Evolutionary conservation across 2,329 filamentous ascomycete genomes (phyloP).

Genomic region (Aspergillus bombycis): DNA sequence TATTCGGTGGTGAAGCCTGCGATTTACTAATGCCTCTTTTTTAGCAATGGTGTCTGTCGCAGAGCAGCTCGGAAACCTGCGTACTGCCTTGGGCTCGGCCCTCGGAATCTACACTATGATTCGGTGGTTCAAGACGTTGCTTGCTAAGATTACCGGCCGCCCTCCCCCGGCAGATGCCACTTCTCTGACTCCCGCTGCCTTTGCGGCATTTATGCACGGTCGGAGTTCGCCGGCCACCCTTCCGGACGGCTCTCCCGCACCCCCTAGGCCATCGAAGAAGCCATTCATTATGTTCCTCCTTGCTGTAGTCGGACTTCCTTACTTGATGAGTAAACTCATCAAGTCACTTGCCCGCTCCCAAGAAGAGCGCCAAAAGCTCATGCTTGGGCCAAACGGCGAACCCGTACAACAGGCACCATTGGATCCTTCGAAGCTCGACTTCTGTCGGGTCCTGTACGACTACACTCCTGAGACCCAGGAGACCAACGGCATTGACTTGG

Average conservation of each 20-base stretch:
- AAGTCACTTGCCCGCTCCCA: slow-evolving; percentile 78
- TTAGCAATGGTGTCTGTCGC: slow-evolving; percentile 96
- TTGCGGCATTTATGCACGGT: slow-evolving; percentile 83
- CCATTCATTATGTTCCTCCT: slow-evolving; percentile 94
- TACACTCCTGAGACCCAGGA: slow-evolving; percentile 75
- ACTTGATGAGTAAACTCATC: slow-evolving; percentile 96
- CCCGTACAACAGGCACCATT: slow-evolving; percentile 54
- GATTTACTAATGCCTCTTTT: slow-evolving; percentile 10
- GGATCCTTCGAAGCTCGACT: slow-evolving; percentile 90
- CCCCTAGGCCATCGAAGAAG: slow-evolving; percentile 82
- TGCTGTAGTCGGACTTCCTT: slow-evolving; percentile 92
- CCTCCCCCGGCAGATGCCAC: slow-evolving; percentile 85
- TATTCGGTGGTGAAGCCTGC: neutral
- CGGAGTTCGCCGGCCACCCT: slow-evolving; percentile 50
- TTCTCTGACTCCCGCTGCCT: slow-evolving; percentile 85
- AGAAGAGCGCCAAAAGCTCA: slow-evolving; percentile 66
- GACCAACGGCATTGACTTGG: slow-evolving; percentile 77
- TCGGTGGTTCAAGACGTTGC: slow-evolving; percentile 87
- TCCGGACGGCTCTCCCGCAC: slow-evolving; percentile 67
- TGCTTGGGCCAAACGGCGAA: slow-evolving; percentile 55
- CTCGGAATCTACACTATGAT: slow-evolving; percentile 94
- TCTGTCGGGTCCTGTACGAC: slow-evolving; percentile 93
- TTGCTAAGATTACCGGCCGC: slow-evolving; percentile 90
- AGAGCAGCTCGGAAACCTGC: slow-evolving; percentile 92
- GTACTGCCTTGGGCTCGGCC: slow-evolving; percentile 89